Evolutionary conservation across 805 yeast species (phyloP).

Genomic region (Pichia deserticola): DNA sequence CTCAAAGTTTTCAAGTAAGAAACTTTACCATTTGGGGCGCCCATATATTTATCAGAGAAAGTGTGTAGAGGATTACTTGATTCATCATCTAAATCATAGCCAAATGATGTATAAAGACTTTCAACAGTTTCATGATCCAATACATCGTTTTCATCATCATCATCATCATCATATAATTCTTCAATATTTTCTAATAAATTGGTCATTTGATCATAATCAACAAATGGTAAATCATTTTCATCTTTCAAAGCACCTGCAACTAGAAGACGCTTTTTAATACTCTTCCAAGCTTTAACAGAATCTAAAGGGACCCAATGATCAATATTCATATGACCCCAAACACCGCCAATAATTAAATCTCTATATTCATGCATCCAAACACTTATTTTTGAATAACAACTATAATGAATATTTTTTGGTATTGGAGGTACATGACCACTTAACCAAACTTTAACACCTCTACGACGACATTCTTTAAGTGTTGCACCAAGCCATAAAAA

Average conservation of each 20-base stretch:
- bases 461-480: conserved; percentile 60
- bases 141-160: conserved; percentile 16
- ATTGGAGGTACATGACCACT: conserved; percentile 87
- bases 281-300: conserved; percentile 57
- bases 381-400: conserved; percentile 68
- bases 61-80: conserved; percentile 7
- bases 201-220: conserved; percentile 22
- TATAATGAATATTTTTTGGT: conserved; percentile 64
- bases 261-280: conserved; percentile 26
- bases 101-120: conserved; percentile 5
- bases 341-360: conserved; percentile 75
- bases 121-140: conserved; percentile 11
- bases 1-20: conserved; percentile 54
- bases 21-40: conserved; percentile 61
- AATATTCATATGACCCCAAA: conserved; percentile 85
- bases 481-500: conserved; percentile 73
- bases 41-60: conserved; percentile 39
- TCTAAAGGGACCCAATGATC: conserved; percentile 81
- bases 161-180: conserved; percentile 16
- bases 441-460: conserved; percentile 81
- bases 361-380: conserved; percentile 81
- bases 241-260: conserved; percentile 16
- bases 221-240: conserved; percentile 15
- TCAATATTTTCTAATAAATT: conserved; percentile 8
- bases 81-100: conserved; percentile 19